These are phyloP conservation scores for Tylopilus felleus DNA, from an alignment of 768 basidiomycete species.

Conservation along the genomic window DNA sequence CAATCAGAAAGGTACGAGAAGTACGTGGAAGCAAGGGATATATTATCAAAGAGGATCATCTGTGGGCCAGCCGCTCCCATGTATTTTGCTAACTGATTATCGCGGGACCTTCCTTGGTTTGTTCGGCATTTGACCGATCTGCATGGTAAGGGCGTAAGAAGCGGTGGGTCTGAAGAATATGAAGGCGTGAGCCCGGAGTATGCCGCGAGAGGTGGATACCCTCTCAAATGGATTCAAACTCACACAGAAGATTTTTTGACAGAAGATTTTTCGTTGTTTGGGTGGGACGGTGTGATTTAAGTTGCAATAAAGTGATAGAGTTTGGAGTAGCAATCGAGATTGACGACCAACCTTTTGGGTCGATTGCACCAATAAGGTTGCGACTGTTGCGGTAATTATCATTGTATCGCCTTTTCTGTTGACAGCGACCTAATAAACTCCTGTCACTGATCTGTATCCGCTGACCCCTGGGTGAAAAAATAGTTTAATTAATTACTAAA, in stretches of 20 bases:
- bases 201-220: slow-evolving; percentile 6
- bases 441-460: slow-evolving; percentile 11
- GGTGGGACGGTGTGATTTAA: slow-evolving; percentile 31
- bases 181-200: slow-evolving; percentile 4
- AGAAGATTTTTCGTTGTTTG: background rate
- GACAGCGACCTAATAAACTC: slow-evolving; percentile 28
- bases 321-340: slow-evolving; percentile 44
- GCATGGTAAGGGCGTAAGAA: slow-evolving; percentile 15
- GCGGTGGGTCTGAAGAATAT: slow-evolving; percentile 14
- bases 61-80: too few relatives aligned
- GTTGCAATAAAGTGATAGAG: slow-evolving; percentile 56
- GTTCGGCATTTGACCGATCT: slow-evolving; percentile 21
- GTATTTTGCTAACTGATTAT: too few relatives aligned
- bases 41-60: too few relatives aligned
- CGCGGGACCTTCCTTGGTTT: slow-evolving; percentile 19
- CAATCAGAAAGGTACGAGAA: too few relatives aligned
- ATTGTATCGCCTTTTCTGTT: slow-evolving; percentile 19
- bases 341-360: slow-evolving; percentile 41
- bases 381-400: slow-evolving; percentile 28
- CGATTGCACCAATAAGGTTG: slow-evolving; percentile 37
- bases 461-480: slow-evolving; percentile 27
- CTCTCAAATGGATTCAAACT: background rate
- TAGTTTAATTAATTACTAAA: slow-evolving; percentile 39
- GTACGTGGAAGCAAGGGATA: too few relatives aligned
- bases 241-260: background rate